Evolutionary conservation across 2,329 filamentous ascomycete genomes (phyloP).

Genomic region (Fusarium avenaceum): DNA sequence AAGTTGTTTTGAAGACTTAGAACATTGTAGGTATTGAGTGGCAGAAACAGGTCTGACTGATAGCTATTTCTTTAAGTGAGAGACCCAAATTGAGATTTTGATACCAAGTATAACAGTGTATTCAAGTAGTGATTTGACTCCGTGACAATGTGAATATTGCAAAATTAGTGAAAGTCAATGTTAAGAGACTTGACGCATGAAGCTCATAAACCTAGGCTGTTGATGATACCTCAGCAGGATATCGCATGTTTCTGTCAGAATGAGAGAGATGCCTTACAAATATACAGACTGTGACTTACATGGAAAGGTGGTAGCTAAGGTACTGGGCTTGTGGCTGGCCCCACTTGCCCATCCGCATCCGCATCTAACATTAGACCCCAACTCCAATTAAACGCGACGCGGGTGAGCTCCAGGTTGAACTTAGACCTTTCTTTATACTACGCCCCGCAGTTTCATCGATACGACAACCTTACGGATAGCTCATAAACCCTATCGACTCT

Average conservation of each 20-base stretch:
- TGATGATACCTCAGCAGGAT: too few relatives aligned
- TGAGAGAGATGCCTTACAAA: not conserved
- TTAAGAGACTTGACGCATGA: too few relatives aligned
- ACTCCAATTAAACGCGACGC: conserved; percentile 31
- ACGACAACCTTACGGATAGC: conserved; percentile 1
- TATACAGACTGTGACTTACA: not conserved
- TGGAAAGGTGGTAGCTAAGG: not conserved
- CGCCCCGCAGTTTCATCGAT: conserved; percentile 25
- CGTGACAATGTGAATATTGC: too few relatives aligned
- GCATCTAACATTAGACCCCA: conserved; percentile 6
- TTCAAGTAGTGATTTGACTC: too few relatives aligned
- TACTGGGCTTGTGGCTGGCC: not conserved
- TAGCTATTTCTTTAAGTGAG: not conserved
- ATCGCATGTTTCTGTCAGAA: not conserved
- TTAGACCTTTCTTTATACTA: conserved; percentile 27
- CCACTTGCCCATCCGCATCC: conserved; percentile 2
- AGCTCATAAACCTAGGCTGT: too few relatives aligned
- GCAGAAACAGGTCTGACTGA: not conserved
- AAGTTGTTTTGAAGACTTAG: not conserved
- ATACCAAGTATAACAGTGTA: not conserved
- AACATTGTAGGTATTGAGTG: not conserved
- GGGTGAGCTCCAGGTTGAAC: conserved; percentile 26
- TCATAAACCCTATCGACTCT: not conserved
- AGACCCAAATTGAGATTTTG: not conserved
- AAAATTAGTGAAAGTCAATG: too few relatives aligned